Conservation (phyloP, 768 basidiomycete species). For the Hemileccinum impolitum region DNA sequence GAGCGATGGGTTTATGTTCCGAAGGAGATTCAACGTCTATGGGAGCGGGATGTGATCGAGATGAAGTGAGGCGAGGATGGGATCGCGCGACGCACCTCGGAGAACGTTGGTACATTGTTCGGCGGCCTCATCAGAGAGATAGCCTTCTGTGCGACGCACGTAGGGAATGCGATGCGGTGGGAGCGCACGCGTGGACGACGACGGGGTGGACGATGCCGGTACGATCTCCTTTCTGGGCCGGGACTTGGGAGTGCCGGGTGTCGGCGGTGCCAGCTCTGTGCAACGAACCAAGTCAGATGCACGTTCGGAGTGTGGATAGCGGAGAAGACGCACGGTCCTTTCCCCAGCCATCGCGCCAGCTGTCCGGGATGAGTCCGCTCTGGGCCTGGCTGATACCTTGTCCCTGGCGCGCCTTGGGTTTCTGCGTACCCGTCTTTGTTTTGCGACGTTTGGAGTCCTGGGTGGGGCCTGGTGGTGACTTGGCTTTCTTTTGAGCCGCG, state of each 20-base stretch:
- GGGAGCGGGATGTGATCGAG: too few species aligned
- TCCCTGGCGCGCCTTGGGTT: background rate
- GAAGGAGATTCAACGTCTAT: conserved; percentile 45
- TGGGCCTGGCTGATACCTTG: background rate
- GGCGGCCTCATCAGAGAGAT: conserved; percentile 8
- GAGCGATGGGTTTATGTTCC: conserved; percentile 54
- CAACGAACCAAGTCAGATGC: background rate
- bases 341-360: conserved; percentile 19
- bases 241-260: background rate
- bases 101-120: conserved; percentile 10
- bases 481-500: too few species aligned
- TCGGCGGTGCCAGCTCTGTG: conserved; percentile 16
- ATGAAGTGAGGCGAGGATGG: too few species aligned
- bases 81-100: conserved; percentile 11
- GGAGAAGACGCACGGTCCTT: conserved; percentile 17
- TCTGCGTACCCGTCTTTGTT: background rate
- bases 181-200: conserved; percentile 10
- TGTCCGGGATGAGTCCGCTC: conserved; percentile 11
- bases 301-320: background rate
- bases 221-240: conserved; percentile 6
- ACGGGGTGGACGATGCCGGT: background rate
- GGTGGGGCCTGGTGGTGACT: too few species aligned
- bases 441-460: conserved; percentile 2
- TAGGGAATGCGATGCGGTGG: conserved; percentile 25
- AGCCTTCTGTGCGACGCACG: conserved; percentile 27